Evolutionary conservation across 2,329 filamentous ascomycete genomes (phyloP), one percentile per base, ranked within the genome.

Genomic region (Colletotrichum sp.): DNA sequence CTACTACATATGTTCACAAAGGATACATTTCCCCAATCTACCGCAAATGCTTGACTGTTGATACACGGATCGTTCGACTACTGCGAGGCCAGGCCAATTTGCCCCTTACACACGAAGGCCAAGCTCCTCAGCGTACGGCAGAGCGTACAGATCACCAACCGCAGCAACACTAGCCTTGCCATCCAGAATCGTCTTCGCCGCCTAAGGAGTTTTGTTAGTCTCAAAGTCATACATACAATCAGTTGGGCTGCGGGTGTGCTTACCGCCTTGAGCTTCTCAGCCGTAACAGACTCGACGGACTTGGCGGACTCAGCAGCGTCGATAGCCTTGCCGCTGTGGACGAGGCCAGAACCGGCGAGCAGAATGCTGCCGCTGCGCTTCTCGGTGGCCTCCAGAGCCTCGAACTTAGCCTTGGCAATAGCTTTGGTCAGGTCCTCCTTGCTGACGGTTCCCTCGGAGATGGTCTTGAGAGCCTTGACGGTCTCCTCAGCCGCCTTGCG

Each of bases 101-200:
- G 75, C 80, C 75, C 79, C 92, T 92, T 98, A 99, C 91, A 98
- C 95, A 85, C 93, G 95, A 84, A 99, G 92, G 81, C 96, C 98
- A 85, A 99, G 90, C 84, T 99, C 97, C 88, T 96, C 95, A 80
- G 96, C 97, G 84, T 94, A 99, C 74, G 97, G 97, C 84, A 99
- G 92, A 82, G 94, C 91, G 86, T 95, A 94, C 81, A 99, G 91
- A 85, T 99, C 97, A 85, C 97, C 97, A 78, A 99, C 96, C 75
- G 95, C 91, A 78, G 95, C 94, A 78, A 98, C 95, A 70, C 95
- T 94, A 68, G 96, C 96, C 91, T 96, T 99, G 86, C 92, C 93
- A 80, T 96, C 94, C 79, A 99, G 89, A 81, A 98, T 91, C 83
- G 93, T 89, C 90, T 98, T 98, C 83, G 96, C 96, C 83, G 94